A percentile compares a stretch with the other conserved stretches of the same genome.
phyloP scores from a whole-genome alignment of 192 early-diverging fungal species.

The Thamnidium elegans region DNA sequence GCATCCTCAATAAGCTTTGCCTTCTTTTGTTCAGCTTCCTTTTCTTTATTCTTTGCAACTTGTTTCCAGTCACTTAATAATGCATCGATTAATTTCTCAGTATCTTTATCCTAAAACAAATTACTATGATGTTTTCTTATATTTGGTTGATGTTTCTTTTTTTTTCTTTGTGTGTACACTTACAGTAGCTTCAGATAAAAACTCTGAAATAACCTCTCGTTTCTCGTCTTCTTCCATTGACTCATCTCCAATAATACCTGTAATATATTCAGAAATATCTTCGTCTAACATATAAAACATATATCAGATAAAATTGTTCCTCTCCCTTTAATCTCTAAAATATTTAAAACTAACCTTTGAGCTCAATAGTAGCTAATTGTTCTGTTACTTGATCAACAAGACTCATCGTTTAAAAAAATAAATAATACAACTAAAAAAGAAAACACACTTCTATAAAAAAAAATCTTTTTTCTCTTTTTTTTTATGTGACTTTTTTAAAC shows the following conservation, averaged over 20 bases:
- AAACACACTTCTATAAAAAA: background rate
- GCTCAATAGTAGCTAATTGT: slow-evolving; percentile 21
- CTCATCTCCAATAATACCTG: slow-evolving; percentile 62
- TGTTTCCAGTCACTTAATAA: slow-evolving; percentile 46
- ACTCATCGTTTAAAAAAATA: slow-evolving; percentile 5
- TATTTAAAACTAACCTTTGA: slow-evolving; percentile 21
- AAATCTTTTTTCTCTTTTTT: background rate
- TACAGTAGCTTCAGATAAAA: slow-evolving; percentile 58
- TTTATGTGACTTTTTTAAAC: background rate
- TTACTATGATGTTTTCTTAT: background rate
- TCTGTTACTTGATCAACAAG: slow-evolving; percentile 27
- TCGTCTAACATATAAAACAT: slow-evolving; percentile 12
- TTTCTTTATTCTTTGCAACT: slow-evolving; percentile 37
- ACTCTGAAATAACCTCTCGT: slow-evolving; percentile 64
- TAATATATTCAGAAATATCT: slow-evolving; percentile 59
- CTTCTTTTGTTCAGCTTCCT: slow-evolving; percentile 34
- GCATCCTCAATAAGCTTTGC: slow-evolving; percentile 20
- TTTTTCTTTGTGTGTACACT: background rate
- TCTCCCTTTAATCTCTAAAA: too few relatives aligned
- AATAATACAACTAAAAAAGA: background rate
- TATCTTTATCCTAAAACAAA: slow-evolving; percentile 39
- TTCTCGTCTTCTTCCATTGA: slow-evolving; percentile 63
- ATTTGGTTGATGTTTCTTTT: background rate
- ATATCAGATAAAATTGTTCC: background rate
- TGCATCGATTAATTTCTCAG: slow-evolving; percentile 39